Conservation (phyloP, 1,139 yeast genomes). For the Pichia sp. region DNA sequence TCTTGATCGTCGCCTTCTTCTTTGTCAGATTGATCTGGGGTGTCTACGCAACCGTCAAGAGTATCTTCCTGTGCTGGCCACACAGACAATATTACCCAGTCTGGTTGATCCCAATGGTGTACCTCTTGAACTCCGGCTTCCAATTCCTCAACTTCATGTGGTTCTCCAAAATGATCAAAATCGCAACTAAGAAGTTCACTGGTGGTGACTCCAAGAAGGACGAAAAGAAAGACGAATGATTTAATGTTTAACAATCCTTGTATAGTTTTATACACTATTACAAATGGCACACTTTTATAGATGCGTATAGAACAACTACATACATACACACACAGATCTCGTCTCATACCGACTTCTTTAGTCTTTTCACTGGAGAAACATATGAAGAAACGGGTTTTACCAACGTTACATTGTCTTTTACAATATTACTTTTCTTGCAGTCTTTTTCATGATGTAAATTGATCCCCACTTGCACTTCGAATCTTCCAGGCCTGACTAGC, state of each 20-base stretch:
- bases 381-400: no score
- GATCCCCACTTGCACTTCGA: constrained; percentile 96
- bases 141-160: constrained; percentile 49
- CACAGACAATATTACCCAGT: constrained; percentile 34
- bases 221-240: background rate
- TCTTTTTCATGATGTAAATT: constrained; percentile 42
- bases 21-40: constrained; percentile 57
- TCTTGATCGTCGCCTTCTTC: constrained; percentile 47
- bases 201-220: background rate
- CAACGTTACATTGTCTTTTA: no score
- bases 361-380: no score
- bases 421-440: no score
- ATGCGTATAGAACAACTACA: no score
- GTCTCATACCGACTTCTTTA: no score
- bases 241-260: background rate
- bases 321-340: no score
- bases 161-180: constrained; percentile 52
- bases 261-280: no score
- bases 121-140: constrained; percentile 44
- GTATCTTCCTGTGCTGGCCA: constrained; percentile 39
- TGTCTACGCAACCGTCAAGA: constrained; percentile 44
- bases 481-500: constrained; percentile 94
- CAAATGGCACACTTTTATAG: no score
- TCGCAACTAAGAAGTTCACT: constrained; percentile 35
- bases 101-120: constrained; percentile 32